Percentiles rank a stretch among this genome's conserved stretches.
Conservation (phyloP, 169 alveolate species). For the Plasmodium ovale region DNA sequence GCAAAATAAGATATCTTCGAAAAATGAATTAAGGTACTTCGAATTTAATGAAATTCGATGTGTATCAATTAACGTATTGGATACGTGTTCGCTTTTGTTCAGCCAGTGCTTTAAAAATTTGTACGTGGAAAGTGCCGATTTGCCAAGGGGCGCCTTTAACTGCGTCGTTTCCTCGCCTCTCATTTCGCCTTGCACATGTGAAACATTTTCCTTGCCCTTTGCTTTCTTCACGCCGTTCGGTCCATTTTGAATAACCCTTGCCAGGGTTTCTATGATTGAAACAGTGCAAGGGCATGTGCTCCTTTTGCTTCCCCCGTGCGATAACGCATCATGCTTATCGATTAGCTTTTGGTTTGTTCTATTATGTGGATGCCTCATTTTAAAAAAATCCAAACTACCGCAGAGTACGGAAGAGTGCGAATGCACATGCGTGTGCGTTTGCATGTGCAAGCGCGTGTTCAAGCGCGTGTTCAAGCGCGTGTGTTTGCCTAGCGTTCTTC, state of each 20-base stretch:
- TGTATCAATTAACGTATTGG: constrained; percentile 27
- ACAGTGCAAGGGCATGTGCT: constrained; percentile 1
- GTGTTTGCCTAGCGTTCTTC: too few relatives aligned
- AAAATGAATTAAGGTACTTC: constrained; percentile 30
- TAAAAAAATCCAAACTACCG: too few relatives aligned
- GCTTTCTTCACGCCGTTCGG: too few relatives aligned
- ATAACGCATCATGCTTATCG: constrained; percentile 7
- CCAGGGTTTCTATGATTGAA: constrained; percentile 13
- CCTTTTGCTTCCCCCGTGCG: not conserved
- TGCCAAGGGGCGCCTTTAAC: too few relatives aligned
- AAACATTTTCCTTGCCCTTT: too few relatives aligned
- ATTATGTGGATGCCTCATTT: too few relatives aligned
- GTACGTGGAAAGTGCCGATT: constrained; percentile 4
- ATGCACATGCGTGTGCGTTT: not conserved
- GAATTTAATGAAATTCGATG: constrained; percentile 34
- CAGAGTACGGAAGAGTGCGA: not conserved
- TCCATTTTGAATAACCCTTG: constrained; percentile 1
- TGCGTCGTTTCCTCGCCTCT: too few relatives aligned
- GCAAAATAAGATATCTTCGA: constrained; percentile 70
- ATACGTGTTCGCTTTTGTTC: constrained; percentile 37
- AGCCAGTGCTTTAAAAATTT: constrained; percentile 43
- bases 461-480: too few relatives aligned
- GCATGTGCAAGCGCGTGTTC: too few relatives aligned
- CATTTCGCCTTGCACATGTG: too few relatives aligned
- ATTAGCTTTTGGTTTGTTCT: constrained; percentile 9